These are phyloP conservation scores for Cadophora luteo-olivacea DNA, from an alignment of 2,329 filamentous ascomycete genomes.

Conservation along the genomic window DNA sequence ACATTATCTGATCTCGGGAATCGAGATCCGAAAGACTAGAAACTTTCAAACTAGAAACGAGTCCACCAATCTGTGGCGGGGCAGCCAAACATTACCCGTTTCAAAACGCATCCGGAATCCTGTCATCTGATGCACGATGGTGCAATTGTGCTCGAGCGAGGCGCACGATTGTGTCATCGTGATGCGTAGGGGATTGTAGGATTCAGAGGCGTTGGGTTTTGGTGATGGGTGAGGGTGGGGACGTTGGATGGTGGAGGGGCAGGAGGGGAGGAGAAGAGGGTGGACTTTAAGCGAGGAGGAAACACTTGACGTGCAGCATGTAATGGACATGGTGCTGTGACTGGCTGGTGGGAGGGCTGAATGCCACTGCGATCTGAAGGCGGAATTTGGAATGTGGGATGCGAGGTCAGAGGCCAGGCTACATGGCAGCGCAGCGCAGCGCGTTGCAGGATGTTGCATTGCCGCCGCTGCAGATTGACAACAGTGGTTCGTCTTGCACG, in stretches of 20 bases:
- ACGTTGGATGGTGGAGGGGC: background rate
- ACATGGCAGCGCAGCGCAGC: background rate
- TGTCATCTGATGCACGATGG: background rate
- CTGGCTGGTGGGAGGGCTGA: background rate
- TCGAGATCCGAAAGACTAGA: too few species aligned
- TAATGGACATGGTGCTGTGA: background rate
- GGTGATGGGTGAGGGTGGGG: background rate
- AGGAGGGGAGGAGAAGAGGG: background rate
- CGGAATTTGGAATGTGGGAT: too few species aligned
- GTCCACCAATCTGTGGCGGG: too few species aligned
- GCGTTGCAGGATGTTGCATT: background rate
- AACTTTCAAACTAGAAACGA: too few species aligned
- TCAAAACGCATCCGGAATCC: background rate
- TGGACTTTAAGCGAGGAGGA: background rate
- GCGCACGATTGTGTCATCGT: background rate
- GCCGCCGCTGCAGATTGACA: background rate
- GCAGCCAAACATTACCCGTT: background rate
- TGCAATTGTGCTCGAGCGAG: background rate
- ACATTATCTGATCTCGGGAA: too few species aligned
- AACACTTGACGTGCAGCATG: background rate
- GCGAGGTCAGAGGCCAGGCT: too few species aligned
- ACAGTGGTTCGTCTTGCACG: background rate
- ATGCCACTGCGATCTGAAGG: background rate
- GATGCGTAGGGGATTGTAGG: background rate
- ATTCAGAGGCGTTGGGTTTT: background rate